Conservation (phyloP, 306 rosid genomes). For the Astragalus glycyphyllos region DNA sequence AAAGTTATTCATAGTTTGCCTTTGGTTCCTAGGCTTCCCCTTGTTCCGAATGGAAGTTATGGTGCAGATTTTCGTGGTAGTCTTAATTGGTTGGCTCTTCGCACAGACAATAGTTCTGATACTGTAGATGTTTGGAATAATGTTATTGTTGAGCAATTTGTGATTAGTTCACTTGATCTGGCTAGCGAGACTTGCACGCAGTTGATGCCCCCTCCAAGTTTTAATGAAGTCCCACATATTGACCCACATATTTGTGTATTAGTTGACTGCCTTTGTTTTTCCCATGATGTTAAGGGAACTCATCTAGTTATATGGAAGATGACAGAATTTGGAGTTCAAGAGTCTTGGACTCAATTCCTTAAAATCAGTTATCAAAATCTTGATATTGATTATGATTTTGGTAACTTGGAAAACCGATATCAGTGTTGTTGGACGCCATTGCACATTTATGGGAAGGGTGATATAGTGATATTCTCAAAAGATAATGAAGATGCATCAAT, state of each 20-base stretch:
- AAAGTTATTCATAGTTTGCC: neutral
- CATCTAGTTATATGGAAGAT: neutral
- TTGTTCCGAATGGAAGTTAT: too few relatives aligned
- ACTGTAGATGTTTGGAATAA: neutral
- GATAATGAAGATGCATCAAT: neutral
- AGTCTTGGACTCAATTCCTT: neutral
- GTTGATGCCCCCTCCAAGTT: neutral
- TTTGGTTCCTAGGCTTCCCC: neutral
- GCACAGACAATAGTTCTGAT: neutral
- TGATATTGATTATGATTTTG: too few relatives aligned
- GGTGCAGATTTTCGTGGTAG: neutral
- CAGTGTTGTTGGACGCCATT: neutral
- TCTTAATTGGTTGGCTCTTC: neutral
- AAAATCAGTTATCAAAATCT: neutral
- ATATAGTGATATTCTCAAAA: neutral
- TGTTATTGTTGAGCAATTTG: neutral
- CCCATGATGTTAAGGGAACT: neutral
- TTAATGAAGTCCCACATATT: neutral
- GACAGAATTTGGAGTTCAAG: conserved; percentile 4
- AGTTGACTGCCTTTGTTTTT: neutral
- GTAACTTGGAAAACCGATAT: neutral
- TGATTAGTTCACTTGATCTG: neutral
- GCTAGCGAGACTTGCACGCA: neutral
- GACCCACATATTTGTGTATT: neutral
- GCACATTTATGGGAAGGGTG: neutral